Percentiles rank a stretch among this genome's conserved stretches.
Evolutionary conservation across 1,284 basidiomycete species (phyloP).

Genomic region (Pseudozyma tsukubaensis): DNA sequence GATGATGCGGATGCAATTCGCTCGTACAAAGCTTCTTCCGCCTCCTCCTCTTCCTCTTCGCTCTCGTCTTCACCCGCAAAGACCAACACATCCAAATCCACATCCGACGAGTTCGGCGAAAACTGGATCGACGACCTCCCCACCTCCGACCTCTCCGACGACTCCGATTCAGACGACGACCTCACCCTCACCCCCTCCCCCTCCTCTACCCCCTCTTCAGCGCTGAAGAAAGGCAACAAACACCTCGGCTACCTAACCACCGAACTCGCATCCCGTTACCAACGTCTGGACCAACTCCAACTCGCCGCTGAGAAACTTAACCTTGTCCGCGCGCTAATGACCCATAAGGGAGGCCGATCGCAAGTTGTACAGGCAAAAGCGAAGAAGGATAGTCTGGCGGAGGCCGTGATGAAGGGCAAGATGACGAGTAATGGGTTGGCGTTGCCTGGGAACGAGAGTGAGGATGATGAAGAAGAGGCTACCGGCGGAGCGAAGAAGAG

Average conservation of each 20-base stretch:
- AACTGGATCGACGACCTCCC: slow-evolving; percentile 44
- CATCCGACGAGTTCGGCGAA: neutral
- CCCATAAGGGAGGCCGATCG: slow-evolving; percentile 42
- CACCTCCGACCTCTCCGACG: slow-evolving; percentile 11
- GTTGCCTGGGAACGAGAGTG: slow-evolving; percentile 37
- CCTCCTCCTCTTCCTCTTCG: neutral
- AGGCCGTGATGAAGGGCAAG: slow-evolving; percentile 52
- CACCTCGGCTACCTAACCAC: slow-evolving; percentile 56
- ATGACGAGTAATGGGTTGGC: slow-evolving; percentile 53
- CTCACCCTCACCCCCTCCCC: slow-evolving; percentile 1
- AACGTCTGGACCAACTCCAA: slow-evolving; percentile 53
- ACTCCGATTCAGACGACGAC: slow-evolving; percentile 16
- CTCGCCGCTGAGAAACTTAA: slow-evolving; percentile 56
- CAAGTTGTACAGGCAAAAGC: slow-evolving; percentile 28
- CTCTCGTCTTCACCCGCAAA: neutral
- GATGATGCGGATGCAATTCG: slow-evolving; percentile 54
- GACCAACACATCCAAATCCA: neutral
- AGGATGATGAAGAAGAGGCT: slow-evolving; percentile 35
- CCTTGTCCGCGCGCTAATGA: slow-evolving; percentile 60
- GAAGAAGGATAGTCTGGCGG: slow-evolving; percentile 24
- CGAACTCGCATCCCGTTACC: slow-evolving; percentile 55
- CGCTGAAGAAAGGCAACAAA: slow-evolving; percentile 47
- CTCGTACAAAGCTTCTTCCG: slow-evolving; percentile 20
- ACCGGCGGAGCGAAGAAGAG: slow-evolving; percentile 16
- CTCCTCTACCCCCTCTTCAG: slow-evolving; percentile 1